Percentiles rank a stretch among this genome's conserved stretches.
Conservation (phyloP, 2,329 filamentous ascomycete genomes). For the Graphilbum sp. region DNA sequence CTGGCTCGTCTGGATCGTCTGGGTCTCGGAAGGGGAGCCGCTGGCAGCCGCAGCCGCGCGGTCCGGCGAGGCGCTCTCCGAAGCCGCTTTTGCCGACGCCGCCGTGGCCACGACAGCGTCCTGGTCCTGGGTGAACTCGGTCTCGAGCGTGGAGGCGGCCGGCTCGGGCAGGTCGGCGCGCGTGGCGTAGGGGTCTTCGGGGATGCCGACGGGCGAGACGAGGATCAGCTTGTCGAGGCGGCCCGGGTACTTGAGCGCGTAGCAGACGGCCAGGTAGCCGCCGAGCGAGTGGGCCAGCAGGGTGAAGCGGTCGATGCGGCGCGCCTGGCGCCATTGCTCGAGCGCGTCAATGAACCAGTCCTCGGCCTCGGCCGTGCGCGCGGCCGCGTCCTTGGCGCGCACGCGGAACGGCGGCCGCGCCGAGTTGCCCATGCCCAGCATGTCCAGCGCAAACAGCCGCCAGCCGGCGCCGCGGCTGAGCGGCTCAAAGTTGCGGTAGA, state of each 20-base stretch:
- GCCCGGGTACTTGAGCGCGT: constrained; percentile 91
- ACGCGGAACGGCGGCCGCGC: constrained; percentile 72
- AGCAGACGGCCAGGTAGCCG: constrained; percentile 87
- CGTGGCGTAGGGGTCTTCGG: constrained; percentile 83
- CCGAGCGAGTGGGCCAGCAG: constrained; percentile 85
- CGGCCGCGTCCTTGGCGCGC: constrained; percentile 64
- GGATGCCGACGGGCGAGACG: constrained; percentile 85
- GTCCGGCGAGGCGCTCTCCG: no score
- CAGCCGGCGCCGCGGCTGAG: constrained; percentile 65
- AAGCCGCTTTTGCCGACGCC: constrained; percentile 10
- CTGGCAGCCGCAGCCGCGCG: no score
- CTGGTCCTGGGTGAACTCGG: constrained; percentile 69
- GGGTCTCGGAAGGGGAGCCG: no score
- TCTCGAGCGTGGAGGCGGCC: constrained; percentile 51
- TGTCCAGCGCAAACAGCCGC: constrained; percentile 85
- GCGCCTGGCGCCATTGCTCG: constrained; percentile 84
- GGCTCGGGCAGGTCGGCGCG: constrained; percentile 67
- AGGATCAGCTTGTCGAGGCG: constrained; percentile 91
- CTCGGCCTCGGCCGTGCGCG: constrained; percentile 77
- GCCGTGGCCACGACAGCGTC: constrained; percentile 24
- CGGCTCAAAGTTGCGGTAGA: constrained; percentile 94
- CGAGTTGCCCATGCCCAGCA: constrained; percentile 89
- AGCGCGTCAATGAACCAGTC: constrained; percentile 91
- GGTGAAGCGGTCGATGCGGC: constrained; percentile 85
- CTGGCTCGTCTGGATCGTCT: no score